These are phyloP conservation scores for Vitis amurensis DNA, from an alignment of 164 flowering plant genomes.

Conservation along the genomic window DNA sequence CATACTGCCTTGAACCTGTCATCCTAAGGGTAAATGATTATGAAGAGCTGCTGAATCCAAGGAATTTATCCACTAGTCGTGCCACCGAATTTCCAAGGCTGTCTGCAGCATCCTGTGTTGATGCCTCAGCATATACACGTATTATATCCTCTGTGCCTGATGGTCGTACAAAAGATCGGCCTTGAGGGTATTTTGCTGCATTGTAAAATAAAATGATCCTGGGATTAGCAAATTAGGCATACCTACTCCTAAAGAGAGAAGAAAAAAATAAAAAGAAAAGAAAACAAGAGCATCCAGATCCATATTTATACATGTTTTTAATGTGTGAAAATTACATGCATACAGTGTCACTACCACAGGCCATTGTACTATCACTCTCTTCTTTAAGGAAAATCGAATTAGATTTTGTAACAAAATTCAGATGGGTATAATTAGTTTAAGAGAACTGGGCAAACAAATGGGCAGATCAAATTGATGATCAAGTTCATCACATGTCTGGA, in stretches of 20 bases:
- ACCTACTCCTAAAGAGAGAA: neutral
- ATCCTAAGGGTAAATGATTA: neutral
- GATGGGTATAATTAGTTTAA: too few species aligned
- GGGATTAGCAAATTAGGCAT: neutral
- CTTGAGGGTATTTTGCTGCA: constrained; percentile 72
- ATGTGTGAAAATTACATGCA: too few species aligned
- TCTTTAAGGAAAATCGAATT: too few species aligned
- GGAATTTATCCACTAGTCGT: constrained; percentile 54
- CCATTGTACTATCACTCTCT: too few species aligned
- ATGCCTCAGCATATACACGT: constrained; percentile 93
- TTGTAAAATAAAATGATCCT: neutral
- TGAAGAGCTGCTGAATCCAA: constrained; percentile 35
- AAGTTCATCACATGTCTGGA: too few species aligned
- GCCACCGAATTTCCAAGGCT: constrained; percentile 73
- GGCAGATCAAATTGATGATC: too few species aligned
- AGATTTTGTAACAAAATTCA: too few species aligned
- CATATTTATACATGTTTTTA: too few species aligned
- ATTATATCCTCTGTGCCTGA: constrained; percentile 97
- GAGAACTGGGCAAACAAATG: too few species aligned
- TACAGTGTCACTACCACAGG: too few species aligned
- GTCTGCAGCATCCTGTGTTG: constrained; percentile 83
- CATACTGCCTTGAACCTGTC: too few species aligned
- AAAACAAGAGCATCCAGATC: neutral
- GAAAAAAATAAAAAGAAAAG: neutral
- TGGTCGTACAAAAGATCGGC: constrained; percentile 84